Evolutionary conservation across 257 asterid genomes (phyloP), one percentile per base, ranked within the genome.

Genomic region (Misopates orontium): DNA sequence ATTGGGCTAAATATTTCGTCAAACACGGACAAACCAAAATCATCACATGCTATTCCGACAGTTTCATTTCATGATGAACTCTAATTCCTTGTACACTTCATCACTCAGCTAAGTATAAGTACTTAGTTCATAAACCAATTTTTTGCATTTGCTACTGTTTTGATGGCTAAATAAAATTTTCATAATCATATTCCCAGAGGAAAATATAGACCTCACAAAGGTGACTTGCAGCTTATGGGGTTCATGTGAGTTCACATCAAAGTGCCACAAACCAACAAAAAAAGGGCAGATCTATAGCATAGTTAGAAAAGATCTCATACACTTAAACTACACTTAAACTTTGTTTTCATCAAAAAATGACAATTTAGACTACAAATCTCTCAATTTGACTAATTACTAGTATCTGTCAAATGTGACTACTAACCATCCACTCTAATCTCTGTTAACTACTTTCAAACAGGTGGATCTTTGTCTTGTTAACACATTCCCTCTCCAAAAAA

Each of bases 331-430:
- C 18, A 50, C 47, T 17, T 12, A 55, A 39, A 10, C 14, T 36
- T n/a, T 61, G 70, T 63, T 66, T 68, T 68, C 62, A 49, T 32
- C 77, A 28, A 22, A 71, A 68, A 7, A 19, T 55, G 62, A 64
- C 51, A 73, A 64, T 40, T 70, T 73, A 71, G 79, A 59, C 66
- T 64, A 63, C 56, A 72, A 66, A 70, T 67, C 62, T 68, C 67
- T 64, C 20, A 45, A 62, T 66, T 66, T 77, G 84, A 80, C 84
- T 58, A 63, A 56, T 19, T n/a, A n/a, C n/a, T n/a, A n/a, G n/a
- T n/a, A 66, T 67, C 58, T 70, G 73, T 64, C 58, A 53, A 52
- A 52, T 36, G 22, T 18, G 52, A 39, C 15, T 0, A 61, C 66
- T 69, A 56, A 63, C 44, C 13, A 44, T 74, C 60, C 61, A 75